Evolutionary conservation across 2,329 filamentous ascomycete species (phyloP), one percentile per base, ranked within the genome.

Genomic region (Epichloe sylvatica): DNA sequence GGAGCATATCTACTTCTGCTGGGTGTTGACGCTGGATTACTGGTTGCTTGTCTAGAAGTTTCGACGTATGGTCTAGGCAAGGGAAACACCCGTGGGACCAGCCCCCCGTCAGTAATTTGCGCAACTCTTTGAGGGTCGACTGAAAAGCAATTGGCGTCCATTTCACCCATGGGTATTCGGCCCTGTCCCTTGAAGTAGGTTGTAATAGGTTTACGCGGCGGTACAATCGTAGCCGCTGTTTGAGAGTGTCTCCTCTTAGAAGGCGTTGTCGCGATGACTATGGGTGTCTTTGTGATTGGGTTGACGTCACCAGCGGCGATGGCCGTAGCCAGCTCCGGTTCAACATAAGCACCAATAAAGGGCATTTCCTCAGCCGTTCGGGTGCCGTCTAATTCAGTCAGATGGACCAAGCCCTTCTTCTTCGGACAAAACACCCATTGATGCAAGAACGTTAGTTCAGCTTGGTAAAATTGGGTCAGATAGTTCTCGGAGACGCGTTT

Each of bases 351-450:
- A 33, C 92, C 94, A 54, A 98, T 87, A 59, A 84, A 97, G 1
- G 84, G 77, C 74, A 95, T 82, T 40, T 84, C 77, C 9, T 81
- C 77, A 1, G 82, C 70, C 23, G 81, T 77, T 21, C 88, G 64
- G 4, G 78, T 78, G 5, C 75, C 69, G 0, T 80, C 77, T 0
- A 83, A 75, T 13, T 80, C 72, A 1, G 81, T 92, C 51, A 95
- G 73, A 52, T 88, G 81, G 39, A 95, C 85, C 42, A 97, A 67
- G 53, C 80, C 70, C 51, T 82, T 74, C 40, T 76, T 74, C 37
- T 74, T 70, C 0, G 91, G 89, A 62, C 91, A 97, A 64, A 86
- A 98, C 3, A 97, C 91, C 67, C 92, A 86, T 68, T 96, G 92
- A 60, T 97, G 86, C 17, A 96, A 69, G 60, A 98, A 98, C 0